Percentiles rank a stretch among this genome's conserved stretches.
phyloP scores from a whole-genome alignment of 441 rosid genomes.

The Arabidopsis lyrata region DNA sequence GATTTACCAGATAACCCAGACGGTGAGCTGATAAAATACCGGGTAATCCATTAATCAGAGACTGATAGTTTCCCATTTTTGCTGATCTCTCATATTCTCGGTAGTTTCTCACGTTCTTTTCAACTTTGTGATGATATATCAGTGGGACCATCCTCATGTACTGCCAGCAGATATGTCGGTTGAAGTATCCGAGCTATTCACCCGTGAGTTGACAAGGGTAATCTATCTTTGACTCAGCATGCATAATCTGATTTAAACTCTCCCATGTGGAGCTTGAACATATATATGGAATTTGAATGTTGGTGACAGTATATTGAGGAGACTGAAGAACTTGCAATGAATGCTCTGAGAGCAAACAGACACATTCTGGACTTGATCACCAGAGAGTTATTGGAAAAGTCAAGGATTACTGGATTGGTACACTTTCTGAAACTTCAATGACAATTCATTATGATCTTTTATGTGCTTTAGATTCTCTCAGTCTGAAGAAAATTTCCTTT shows the following conservation, averaged over 20 bases:
- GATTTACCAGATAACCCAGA: conserved; percentile 80
- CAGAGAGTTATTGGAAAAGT: conserved; percentile 69
- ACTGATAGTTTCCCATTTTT: conserved; percentile 22
- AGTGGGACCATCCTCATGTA: conserved; percentile 96
- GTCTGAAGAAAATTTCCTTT: conserved; percentile 22
- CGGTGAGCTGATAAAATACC: conserved; percentile 77
- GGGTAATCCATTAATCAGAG: conserved; percentile 54
- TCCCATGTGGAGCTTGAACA: conserved; percentile 29
- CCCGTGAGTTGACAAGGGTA: conserved; percentile 92
- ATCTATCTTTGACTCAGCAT: conserved; percentile 40
- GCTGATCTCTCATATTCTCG: conserved; percentile 4
- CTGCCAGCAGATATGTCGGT: conserved; percentile 87
- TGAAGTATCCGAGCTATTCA: conserved; percentile 92
- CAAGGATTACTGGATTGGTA: conserved; percentile 98
- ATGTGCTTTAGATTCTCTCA: background rate
- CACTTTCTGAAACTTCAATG: conserved; percentile 4
- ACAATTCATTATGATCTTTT: conserved; percentile 10
- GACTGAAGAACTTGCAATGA: conserved; percentile 94
- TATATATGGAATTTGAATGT: conserved; percentile 35
- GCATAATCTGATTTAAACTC: conserved; percentile 8
- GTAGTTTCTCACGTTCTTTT: conserved; percentile 31
- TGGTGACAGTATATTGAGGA: conserved; percentile 84
- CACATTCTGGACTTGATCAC: conserved; percentile 78
- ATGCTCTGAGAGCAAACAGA: conserved; percentile 74
- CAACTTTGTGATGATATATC: conserved; percentile 39